Conservation (phyloP, 208 protist genomes). For the Trypanosoma cruzi region DNA sequence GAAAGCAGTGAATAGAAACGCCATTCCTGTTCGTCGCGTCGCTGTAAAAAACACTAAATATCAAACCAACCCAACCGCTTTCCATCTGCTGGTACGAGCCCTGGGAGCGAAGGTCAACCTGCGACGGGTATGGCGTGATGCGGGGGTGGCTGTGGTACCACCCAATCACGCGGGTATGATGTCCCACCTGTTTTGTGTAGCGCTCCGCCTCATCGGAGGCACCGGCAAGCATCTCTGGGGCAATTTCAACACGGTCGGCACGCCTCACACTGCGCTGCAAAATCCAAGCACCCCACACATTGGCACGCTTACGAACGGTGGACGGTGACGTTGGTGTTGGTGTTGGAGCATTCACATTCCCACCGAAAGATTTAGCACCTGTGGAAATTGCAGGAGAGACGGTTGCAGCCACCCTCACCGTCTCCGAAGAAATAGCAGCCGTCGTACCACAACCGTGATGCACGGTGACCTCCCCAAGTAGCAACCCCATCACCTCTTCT, state of each 20-base stretch:
- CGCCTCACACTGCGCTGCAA: slow-evolving; percentile 69
- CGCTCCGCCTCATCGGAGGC: slow-evolving; percentile 63
- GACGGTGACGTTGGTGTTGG: not conserved
- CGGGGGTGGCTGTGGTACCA: slow-evolving; percentile 93
- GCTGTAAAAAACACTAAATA: slow-evolving; percentile 84
- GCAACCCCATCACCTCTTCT: slow-evolving; percentile 85
- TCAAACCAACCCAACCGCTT: slow-evolving; percentile 81
- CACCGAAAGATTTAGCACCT: not conserved
- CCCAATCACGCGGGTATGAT: slow-evolving; percentile 59
- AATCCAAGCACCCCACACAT: slow-evolving; percentile 55
- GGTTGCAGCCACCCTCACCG: not conserved
- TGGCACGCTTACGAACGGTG: slow-evolving; percentile 37
- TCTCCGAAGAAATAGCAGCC: not conserved
- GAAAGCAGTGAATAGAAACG: slow-evolving; percentile 73
- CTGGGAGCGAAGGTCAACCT: slow-evolving; percentile 80
- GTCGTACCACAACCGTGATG: not conserved
- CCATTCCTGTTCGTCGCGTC: slow-evolving; percentile 33
- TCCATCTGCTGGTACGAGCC: slow-evolving; percentile 75
- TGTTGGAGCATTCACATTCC: not conserved
- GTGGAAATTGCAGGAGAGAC: not conserved
- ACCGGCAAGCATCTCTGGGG: slow-evolving; percentile 48
- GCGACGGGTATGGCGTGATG: slow-evolving; percentile 71
- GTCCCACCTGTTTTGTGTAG: slow-evolving; percentile 30
- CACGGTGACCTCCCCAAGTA: slow-evolving; percentile 54
- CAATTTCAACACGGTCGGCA: slow-evolving; percentile 80